Conservation (phyloP, 2,329 filamentous ascomycete genomes). For the Colletotrichum endophyticum region DNA sequence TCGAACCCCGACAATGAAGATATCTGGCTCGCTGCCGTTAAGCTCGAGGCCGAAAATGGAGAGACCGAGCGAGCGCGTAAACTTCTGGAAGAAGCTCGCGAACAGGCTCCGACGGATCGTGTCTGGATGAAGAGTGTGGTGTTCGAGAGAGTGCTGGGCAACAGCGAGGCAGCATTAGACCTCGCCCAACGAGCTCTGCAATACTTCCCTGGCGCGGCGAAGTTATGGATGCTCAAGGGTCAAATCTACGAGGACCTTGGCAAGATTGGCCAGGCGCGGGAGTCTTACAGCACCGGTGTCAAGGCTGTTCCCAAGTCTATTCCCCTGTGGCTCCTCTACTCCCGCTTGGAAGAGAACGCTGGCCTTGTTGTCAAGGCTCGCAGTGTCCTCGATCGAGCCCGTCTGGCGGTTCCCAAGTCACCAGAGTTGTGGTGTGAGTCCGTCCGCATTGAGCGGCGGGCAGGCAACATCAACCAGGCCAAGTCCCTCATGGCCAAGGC, state of each 20-base stretch:
- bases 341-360: constrained; percentile 83
- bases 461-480: constrained; percentile 82
- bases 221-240: constrained; percentile 98
- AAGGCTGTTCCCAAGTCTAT: constrained; percentile 85
- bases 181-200: constrained; percentile 87
- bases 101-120: constrained; percentile 90
- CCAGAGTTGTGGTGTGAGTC: constrained; percentile 90
- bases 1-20: constrained; percentile 97
- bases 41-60: constrained; percentile 90
- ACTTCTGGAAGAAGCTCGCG: constrained; percentile 81
- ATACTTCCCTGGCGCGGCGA: constrained; percentile 82
- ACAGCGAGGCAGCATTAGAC: constrained; percentile 81
- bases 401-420: constrained; percentile 85
- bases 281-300: constrained; percentile 88
- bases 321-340: constrained; percentile 87
- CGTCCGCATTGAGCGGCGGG: constrained; percentile 89
- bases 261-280: constrained; percentile 82
- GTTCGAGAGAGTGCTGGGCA: constrained; percentile 85
- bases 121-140: constrained; percentile 97
- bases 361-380: constrained; percentile 90
- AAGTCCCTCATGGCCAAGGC: constrained; percentile 93
- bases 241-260: constrained; percentile 91
- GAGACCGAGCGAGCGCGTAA: constrained; percentile 82
- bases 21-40: constrained; percentile 96
- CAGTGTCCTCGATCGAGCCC: constrained; percentile 89